phyloP scores from a whole-genome alignment of 2,329 filamentous ascomycete species.

The Xylaria sp. region DNA sequence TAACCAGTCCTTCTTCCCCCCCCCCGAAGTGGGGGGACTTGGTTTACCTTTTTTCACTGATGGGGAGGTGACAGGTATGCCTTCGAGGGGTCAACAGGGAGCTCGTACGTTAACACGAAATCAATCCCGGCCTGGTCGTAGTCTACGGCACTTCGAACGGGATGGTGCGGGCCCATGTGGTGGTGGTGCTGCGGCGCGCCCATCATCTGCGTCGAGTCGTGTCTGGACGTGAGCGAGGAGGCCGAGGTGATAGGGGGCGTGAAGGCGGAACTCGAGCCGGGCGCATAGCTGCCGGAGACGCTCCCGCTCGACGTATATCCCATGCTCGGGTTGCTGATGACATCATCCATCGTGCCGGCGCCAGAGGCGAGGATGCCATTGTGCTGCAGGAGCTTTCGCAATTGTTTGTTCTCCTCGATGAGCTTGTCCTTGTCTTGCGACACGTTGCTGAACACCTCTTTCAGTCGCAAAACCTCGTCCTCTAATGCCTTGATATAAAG shows the following conservation, averaged over 20 bases:
- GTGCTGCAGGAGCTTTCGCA: slow-evolving; percentile 55
- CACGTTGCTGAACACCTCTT: slow-evolving; percentile 72
- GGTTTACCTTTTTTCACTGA: slow-evolving; percentile 38
- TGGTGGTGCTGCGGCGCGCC: slow-evolving; percentile 15
- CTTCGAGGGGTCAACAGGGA: slow-evolving; percentile 48
- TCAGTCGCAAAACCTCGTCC: slow-evolving; percentile 81
- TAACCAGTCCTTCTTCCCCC: slow-evolving; percentile 22
- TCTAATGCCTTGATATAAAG: slow-evolving; percentile 92
- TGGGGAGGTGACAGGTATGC: slow-evolving; percentile 62
- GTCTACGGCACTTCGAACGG: slow-evolving; percentile 48
- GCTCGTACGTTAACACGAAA: slow-evolving; percentile 83
- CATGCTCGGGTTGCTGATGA: slow-evolving; percentile 41
- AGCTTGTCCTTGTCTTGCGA: slow-evolving; percentile 71
- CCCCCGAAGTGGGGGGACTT: slow-evolving; percentile 18
- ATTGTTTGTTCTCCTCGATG: slow-evolving; percentile 70
- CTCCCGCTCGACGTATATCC: slow-evolving; percentile 51
- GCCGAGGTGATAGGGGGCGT: slow-evolving; percentile 45
- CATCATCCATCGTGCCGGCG: slow-evolving; percentile 37
- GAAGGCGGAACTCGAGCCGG: slow-evolving; percentile 41
- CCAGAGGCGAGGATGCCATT: slow-evolving; percentile 42
- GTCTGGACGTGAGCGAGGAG: slow-evolving; percentile 39
- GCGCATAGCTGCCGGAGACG: slow-evolving; percentile 57
- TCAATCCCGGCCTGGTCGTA: slow-evolving; percentile 82
- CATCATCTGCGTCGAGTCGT: slow-evolving; percentile 32
- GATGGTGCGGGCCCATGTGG: slow-evolving; percentile 30